Evolutionary conservation across 2,329 filamentous ascomycete species (phyloP).

Genomic region (Aspergillus neoniger): DNA sequence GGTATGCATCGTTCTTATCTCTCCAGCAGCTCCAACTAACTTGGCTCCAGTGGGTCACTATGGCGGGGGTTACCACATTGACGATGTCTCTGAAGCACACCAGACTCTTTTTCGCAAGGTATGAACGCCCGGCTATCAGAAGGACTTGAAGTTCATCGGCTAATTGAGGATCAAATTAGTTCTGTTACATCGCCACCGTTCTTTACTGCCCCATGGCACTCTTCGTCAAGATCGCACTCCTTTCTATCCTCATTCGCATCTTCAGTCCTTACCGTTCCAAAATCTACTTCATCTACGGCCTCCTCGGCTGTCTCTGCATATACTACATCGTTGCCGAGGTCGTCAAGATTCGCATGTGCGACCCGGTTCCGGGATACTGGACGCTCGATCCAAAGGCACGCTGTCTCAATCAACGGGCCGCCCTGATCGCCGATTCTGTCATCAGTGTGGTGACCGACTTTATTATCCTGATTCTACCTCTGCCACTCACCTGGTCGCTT

Average conservation of each 20-base stretch:
- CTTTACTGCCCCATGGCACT: slow-evolving; percentile 46
- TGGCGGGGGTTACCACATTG: slow-evolving; percentile 39
- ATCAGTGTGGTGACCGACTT: slow-evolving; percentile 43
- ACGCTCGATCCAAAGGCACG: slow-evolving; percentile 20
- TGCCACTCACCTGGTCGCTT: slow-evolving; percentile 43
- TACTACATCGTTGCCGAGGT: slow-evolving; percentile 42
- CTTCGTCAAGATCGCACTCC: slow-evolving; percentile 40
- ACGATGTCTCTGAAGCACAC: slow-evolving; percentile 25
- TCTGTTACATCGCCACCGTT: slow-evolving; percentile 41
- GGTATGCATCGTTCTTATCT: slow-evolving; percentile 17
- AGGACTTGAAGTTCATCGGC: too few species aligned
- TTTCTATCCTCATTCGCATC: slow-evolving; percentile 42
- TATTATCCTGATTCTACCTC: slow-evolving; percentile 38
- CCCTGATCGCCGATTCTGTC: slow-evolving; percentile 42
- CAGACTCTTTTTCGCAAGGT: slow-evolving; percentile 32
- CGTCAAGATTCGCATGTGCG: slow-evolving; percentile 43
- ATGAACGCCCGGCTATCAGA: background rate
- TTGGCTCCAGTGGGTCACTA: slow-evolving; percentile 30
- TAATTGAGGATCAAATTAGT: slow-evolving; percentile 14
- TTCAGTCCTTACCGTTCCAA: slow-evolving; percentile 39
- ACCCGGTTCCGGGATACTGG: slow-evolving; percentile 42
- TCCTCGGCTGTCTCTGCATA: slow-evolving; percentile 34
- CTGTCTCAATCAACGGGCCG: slow-evolving; percentile 41
- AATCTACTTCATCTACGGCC: slow-evolving; percentile 37
- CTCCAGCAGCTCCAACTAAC: background rate